Percentiles rank a stretch among this genome's conserved stretches.
Conservation (phyloP, 106 monocot genomes). For the Alisma plantagoaquatica region DNA sequence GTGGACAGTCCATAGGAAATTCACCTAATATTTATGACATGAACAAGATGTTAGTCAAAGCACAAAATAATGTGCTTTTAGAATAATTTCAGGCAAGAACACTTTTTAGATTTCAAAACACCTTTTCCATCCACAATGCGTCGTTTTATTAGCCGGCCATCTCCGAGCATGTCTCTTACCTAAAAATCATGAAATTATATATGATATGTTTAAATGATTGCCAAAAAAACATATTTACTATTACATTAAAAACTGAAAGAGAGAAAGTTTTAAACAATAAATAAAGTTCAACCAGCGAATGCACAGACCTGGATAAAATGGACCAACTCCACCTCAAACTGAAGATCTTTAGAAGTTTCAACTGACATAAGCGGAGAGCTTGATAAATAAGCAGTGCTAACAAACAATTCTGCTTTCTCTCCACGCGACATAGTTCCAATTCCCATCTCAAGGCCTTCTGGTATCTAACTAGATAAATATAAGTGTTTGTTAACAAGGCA, state of each 20-base stretch:
- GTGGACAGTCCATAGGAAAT: conserved; percentile 98
- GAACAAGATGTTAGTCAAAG: too few relatives aligned
- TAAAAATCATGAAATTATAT: conserved; percentile 7
- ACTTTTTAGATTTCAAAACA: conserved; percentile 5
- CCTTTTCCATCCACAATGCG: conserved; percentile 92
- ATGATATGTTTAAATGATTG: conserved; percentile 4
- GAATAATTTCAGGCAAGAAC: background rate
- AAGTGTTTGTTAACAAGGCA: too few relatives aligned
- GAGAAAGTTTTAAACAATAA: background rate
- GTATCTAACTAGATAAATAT: conserved; percentile 39
- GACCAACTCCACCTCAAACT: conserved; percentile 81
- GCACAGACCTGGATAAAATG: conserved; percentile 95
- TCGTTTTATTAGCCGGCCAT: conserved; percentile 96
- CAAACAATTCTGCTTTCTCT: conserved; percentile 79
- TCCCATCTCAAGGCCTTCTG: conserved; percentile 95
- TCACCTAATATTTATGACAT: conserved; percentile 48
- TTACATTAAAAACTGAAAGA: background rate
- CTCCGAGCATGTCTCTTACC: conserved; percentile 99
- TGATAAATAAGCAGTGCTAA: conserved; percentile 51
- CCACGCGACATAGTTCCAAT: conserved; percentile 84
- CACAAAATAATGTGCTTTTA: background rate
- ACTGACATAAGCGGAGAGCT: conserved; percentile 59
- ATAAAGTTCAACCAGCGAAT: background rate
- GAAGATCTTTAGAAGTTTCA: conserved; percentile 69
- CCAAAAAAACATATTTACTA: background rate